Evolutionary conservation across 352 stramenopile species (phyloP).

Genomic region (Globisporangium canariense): DNA sequence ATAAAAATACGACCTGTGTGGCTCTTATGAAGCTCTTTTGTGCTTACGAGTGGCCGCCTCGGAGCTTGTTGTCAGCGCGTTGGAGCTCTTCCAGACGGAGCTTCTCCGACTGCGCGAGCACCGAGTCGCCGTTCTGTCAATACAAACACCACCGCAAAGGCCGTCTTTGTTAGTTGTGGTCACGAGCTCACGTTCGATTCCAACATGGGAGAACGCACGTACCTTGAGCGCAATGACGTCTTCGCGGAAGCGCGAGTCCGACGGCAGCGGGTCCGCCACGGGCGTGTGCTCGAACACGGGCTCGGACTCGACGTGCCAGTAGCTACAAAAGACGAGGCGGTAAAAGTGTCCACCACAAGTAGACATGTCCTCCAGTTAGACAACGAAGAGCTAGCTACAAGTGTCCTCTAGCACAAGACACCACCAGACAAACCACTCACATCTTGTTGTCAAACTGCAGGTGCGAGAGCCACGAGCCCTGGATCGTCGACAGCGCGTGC

Average conservation of each 20-base stretch:
- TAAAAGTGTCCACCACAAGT: not conserved
- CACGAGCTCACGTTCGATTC: not conserved
- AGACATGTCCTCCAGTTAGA: conserved; percentile 2
- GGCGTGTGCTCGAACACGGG: conserved; percentile 53
- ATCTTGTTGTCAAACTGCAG: conserved; percentile 68
- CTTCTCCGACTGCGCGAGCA: conserved; percentile 61
- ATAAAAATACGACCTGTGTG: too few relatives aligned
- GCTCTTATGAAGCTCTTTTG: not conserved
- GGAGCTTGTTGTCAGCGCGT: conserved; percentile 46
- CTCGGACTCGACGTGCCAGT: conserved; percentile 73
- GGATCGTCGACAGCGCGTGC: conserved; percentile 34
- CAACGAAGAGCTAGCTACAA: not conserved
- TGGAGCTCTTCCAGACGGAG: conserved; percentile 69
- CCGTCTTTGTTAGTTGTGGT: too few relatives aligned
- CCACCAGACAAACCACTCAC: conserved; percentile 16
- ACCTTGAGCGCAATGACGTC: conserved; percentile 62
- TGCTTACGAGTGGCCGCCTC: conserved; percentile 14
- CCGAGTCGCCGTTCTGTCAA: conserved; percentile 42
- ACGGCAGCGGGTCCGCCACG: conserved; percentile 40
- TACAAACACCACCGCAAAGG: not conserved
- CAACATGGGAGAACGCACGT: not conserved
- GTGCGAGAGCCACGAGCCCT: conserved; percentile 69
- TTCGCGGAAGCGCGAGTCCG: conserved; percentile 60
- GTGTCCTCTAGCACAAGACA: not conserved
- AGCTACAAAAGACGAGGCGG: conserved; percentile 21